Base-by-base conservation (phyloP, 805 yeast species). In the Cyberlindnera petersonii region DNA sequence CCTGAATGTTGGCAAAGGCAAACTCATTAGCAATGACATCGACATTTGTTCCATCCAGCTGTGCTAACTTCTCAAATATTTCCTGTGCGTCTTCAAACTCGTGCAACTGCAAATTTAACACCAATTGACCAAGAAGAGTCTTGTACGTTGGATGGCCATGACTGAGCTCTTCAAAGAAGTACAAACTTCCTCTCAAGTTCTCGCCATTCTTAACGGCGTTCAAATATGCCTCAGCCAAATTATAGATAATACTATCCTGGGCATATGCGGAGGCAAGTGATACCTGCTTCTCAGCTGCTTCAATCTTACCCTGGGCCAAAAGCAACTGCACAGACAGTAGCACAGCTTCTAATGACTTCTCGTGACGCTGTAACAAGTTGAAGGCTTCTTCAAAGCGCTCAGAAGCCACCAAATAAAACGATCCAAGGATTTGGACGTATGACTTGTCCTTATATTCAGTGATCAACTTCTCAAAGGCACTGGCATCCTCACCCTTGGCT, bases 31-130 rank as follows among this genome's bases (percentile, higher is more conserved):
- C 84, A 28, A 82, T 49, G 27, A 77, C 65, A 55, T 77, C 77
- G 5, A 64, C 64, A 44, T 61, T 62, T 9, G 63, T 50, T 14
- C 58, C 67, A 4, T 33, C 35, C n/a, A 67, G 63, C n/a, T 75
- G 69, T 24, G 66, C 54, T 29, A 75, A 62, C 26, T 40, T 29
- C 31, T 41, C 39, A 83, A 64, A 26, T 20, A 79, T 67, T 46
- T 85, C 86, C 43, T 74, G 73, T 9, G 96, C 89, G 63, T 91
- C 97, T 3, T 89, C 91, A 40, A 77, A 67, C 55, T 89, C 84
- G 35, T 79, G 77, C 58, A 87, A 74, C 64, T 86, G 87, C 52
- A 89, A 64, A 46, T 89, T 87, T 43, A 88, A 70, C 9, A 79
- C 82, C 31, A 87, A 72, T 54, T 87, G 75, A 27, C 83, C 80